Base-by-base conservation (phyloP, 2,329 filamentous ascomycete species). In the Exophiala sp. region DNA sequence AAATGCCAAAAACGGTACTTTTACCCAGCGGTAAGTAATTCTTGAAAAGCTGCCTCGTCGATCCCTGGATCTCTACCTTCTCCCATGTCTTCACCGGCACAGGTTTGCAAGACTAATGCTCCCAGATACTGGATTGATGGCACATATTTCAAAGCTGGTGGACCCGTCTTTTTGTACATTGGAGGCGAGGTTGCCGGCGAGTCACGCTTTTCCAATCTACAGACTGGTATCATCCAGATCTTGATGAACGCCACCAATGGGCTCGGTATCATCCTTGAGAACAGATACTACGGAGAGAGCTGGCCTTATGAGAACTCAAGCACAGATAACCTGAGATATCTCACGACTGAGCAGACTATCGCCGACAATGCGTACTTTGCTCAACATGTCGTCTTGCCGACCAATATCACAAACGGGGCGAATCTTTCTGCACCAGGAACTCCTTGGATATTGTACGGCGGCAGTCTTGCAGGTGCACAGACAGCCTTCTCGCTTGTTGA, bases 191-290 rank as follows among this genome's bases (percentile, higher is more conserved):
- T 70, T 40, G 54, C 64, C n/a, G 71, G 66, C 0, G 65, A 72
- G 34, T 71, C 71, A 1, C 68, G 74, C 33, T 65, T 70, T 8
- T 73, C 71, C 66, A 73, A 75, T 45, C 72, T 75, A 49, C 72
- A 76, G 47, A 63, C 61, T 40, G 72, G 73, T 18, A 72, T 79
- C 57, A 75, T 81, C 29, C 75, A 80, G 57, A 79, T 81, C 39
- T 62, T 81, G 41, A 79, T 80, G 76, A 63, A 80, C 62, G 75
- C 73, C 4, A 78, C 75, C n/a, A 74, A 77, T 60, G 78, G 78
- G 2, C 65, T 81, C 29, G 78, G 78, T 7, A 75, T 81, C 3
- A 80, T 81, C 24, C 54, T 63, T 5, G 61, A 63, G 52, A 62
- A 63, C 51, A 51, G 61, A 51, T 75, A 75, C 60, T 75, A 75